These are phyloP conservation scores for Vaccinium myrtillus DNA, from an alignment of 148 eudicot species.

Conservation along the genomic window DNA sequence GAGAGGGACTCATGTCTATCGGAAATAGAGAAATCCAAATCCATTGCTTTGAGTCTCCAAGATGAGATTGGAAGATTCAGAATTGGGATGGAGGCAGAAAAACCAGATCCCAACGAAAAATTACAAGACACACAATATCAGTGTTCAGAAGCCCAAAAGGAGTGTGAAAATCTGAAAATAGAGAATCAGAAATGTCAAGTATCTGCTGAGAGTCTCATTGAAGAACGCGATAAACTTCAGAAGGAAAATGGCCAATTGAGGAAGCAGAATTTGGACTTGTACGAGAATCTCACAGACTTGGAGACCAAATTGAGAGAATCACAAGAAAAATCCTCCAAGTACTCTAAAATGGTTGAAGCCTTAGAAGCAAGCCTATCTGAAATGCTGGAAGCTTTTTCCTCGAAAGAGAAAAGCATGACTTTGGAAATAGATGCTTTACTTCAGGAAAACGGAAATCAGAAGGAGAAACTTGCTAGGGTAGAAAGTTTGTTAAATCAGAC, in stretches of 20 bases:
- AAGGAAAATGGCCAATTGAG: constrained; percentile 55
- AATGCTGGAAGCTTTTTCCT: constrained; percentile 50
- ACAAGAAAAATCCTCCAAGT: constrained; percentile 35
- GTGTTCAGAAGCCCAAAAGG: constrained; percentile 55
- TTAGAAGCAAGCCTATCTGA: constrained; percentile 53
- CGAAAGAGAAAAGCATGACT: constrained; percentile 51
- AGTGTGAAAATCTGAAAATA: constrained; percentile 55
- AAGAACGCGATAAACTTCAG: constrained; percentile 53
- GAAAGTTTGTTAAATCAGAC: constrained; percentile 47
- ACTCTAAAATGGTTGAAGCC: constrained; percentile 44
- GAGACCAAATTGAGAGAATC: constrained; percentile 55
- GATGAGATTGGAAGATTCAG: constrained; percentile 52
- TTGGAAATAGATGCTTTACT: constrained; percentile 64
- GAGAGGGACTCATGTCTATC: constrained; percentile 51
- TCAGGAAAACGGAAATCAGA: constrained; percentile 45
- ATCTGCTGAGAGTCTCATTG: constrained; percentile 52
- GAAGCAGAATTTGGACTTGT: constrained; percentile 52
- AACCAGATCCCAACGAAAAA: constrained; percentile 39
- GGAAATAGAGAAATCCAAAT: constrained; percentile 51
- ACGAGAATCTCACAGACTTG: constrained; percentile 34
- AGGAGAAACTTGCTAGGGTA: constrained; percentile 45
- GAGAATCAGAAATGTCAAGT: constrained; percentile 55
- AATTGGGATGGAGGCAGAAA: constrained; percentile 48
- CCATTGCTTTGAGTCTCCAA: constrained; percentile 40
- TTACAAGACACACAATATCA: constrained; percentile 47